Evolutionary conservation across 768 basidiomycete species (phyloP).

Genomic region (Mycena alexandri): DNA sequence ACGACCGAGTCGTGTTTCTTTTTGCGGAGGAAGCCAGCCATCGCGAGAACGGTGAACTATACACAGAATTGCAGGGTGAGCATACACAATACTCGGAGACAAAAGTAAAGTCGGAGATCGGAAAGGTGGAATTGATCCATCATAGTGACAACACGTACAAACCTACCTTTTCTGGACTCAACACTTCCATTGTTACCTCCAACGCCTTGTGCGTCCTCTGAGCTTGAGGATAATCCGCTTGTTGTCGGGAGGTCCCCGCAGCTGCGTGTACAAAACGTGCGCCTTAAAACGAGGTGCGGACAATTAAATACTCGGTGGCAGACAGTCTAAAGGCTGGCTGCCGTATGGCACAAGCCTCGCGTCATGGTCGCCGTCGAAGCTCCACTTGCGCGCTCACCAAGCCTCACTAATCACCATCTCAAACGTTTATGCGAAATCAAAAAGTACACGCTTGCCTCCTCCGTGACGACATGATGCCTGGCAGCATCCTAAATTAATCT

Average conservation of each 20-base stretch:
- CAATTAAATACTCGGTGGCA: neutral
- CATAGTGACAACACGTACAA: neutral
- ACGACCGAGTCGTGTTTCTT: constrained; percentile 29
- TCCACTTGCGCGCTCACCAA: neutral
- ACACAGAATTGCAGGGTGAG: constrained; percentile 11
- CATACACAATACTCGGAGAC: constrained; percentile 8
- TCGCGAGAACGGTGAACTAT: constrained; percentile 22
- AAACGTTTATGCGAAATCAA: constrained; percentile 9
- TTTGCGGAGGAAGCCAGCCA: constrained; percentile 38
- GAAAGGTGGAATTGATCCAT: neutral
- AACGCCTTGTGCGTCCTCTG: neutral
- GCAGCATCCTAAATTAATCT: constrained; percentile 1
- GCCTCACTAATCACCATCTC: neutral
- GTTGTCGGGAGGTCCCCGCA: neutral
- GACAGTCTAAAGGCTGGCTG: neutral
- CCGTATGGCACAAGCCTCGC: neutral
- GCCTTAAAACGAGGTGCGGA: neutral
- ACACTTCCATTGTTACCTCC: constrained; percentile 2
- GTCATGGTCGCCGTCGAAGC: neutral
- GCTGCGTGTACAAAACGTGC: constrained; percentile 6
- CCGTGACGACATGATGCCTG: constrained; percentile 15
- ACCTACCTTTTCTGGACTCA: neutral
- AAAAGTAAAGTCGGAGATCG: constrained; percentile 3
- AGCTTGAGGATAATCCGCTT: constrained; percentile 8
- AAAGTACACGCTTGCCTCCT: constrained; percentile 14